Conservation (phyloP, 306 rosid species). For the Trifolium fragiferum region DNA sequence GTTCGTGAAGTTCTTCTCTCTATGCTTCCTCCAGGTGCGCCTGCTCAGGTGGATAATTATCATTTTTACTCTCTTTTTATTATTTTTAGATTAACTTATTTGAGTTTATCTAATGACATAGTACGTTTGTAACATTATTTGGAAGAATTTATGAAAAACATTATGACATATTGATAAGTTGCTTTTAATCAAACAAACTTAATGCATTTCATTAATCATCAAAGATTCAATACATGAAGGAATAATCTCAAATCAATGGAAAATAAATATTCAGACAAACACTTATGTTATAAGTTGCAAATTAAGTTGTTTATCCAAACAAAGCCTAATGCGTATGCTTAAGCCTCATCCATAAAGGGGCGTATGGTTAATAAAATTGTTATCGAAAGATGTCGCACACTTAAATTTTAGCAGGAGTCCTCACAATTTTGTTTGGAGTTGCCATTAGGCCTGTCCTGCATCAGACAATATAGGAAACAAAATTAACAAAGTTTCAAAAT, state of each 20-base stretch:
- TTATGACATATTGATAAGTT: no score
- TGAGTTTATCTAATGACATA: background rate
- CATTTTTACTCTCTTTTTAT: background rate
- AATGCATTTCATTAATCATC: no score
- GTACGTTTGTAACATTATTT: no score
- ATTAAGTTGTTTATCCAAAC: background rate
- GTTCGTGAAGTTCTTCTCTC: slow-evolving; percentile 89
- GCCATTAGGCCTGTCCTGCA: background rate
- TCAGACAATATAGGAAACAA: background rate
- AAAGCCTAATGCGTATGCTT: no score
- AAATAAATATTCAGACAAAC: no score
- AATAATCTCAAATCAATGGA: no score
- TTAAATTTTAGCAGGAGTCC: background rate
- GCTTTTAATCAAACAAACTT: no score
- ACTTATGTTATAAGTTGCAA: background rate
- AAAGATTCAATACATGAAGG: no score
- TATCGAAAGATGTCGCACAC: background rate
- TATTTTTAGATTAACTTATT: no score
- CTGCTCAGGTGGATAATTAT: slow-evolving; percentile 72
- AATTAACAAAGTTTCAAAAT: background rate
- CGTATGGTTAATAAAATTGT: background rate
- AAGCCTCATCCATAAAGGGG: background rate
- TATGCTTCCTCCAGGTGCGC: slow-evolving; percentile 99
- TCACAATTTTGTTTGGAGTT: background rate
- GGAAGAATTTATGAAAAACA: no score